phyloP scores from a whole-genome alignment of 345 rosid genomes.

The Pugionium cornutum region DNA sequence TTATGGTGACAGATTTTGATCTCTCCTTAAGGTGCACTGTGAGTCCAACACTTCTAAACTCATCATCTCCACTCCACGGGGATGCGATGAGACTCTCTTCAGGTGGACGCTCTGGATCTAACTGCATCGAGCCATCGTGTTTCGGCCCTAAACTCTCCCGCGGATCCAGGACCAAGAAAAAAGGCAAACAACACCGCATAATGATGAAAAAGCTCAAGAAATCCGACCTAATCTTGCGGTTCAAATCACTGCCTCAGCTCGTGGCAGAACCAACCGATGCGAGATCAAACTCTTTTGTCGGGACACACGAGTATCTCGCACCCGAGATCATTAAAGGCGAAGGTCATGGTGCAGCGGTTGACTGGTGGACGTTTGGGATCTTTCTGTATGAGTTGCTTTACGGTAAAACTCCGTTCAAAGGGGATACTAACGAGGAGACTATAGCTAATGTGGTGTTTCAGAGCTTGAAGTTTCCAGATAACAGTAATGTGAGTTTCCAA shows the following conservation, averaged over 20 bases:
- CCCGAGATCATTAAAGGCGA: constrained; percentile 97
- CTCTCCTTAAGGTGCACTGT: constrained; percentile 89
- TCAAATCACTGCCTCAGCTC: constrained; percentile 77
- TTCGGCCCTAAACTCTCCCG: constrained; percentile 71
- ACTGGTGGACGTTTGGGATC: constrained; percentile 98
- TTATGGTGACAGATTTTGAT: constrained; percentile 96
- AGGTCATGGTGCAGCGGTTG: constrained; percentile 98
- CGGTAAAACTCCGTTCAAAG: constrained; percentile 89
- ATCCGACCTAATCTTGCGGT: constrained; percentile 48
- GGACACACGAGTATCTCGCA: constrained; percentile 93
- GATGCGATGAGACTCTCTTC: constrained; percentile 65
- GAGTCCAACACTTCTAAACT: constrained; percentile 78
- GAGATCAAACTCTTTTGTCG: constrained; percentile 93
- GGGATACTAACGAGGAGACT: constrained; percentile 81
- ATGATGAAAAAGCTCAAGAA: constrained; percentile 62
- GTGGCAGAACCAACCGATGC: constrained; percentile 98
- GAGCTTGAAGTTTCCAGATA: constrained; percentile 76
- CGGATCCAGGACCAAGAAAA: constrained; percentile 46
- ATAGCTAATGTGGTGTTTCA: constrained; percentile 76
- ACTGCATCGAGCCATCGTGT: constrained; percentile 81
- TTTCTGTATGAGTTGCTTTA: constrained; percentile 83
- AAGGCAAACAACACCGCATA: constrained; percentile 48
- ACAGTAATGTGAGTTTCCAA: constrained; percentile 74
- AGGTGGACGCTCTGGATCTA: constrained; percentile 64
- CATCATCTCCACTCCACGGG: constrained; percentile 51